phyloP scores from a whole-genome alignment of 2,329 filamentous ascomycete species.

The Scorias spongiosa region DNA sequence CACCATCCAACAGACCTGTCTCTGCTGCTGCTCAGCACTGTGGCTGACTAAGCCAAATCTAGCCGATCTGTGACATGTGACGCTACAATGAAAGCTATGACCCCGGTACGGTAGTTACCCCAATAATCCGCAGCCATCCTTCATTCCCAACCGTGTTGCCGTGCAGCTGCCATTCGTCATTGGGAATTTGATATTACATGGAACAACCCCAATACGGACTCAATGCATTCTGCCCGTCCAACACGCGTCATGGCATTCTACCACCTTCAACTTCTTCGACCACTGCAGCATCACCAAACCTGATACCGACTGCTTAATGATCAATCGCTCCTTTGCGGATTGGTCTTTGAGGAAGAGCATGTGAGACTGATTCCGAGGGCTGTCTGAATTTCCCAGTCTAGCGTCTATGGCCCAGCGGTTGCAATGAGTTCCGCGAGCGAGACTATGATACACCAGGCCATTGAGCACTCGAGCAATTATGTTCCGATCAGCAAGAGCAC shows the following conservation, averaged over 20 bases:
- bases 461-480: not conserved
- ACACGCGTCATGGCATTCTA: not conserved
- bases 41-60: too few relatives aligned
- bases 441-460: not conserved
- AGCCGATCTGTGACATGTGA: too few relatives aligned
- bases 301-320: too few relatives aligned
- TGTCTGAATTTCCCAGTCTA: too few relatives aligned
- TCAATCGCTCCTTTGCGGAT: too few relatives aligned
- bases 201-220: not conserved
- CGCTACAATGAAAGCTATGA: too few relatives aligned
- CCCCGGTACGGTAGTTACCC: too few relatives aligned
- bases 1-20: too few relatives aligned
- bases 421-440: not conserved
- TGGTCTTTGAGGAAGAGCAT: too few relatives aligned
- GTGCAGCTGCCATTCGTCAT: not conserved
- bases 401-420: not conserved
- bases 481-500: not conserved
- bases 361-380: too few relatives aligned
- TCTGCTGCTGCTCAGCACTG: too few relatives aligned
- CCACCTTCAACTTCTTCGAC: not conserved
- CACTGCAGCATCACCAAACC: too few relatives aligned
- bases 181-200: not conserved
- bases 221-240: not conserved
- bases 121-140: not conserved
- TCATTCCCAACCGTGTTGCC: not conserved